phyloP scores from a whole-genome alignment of 1,139 yeast species.

The Blastobotrys capitulatus region DNA sequence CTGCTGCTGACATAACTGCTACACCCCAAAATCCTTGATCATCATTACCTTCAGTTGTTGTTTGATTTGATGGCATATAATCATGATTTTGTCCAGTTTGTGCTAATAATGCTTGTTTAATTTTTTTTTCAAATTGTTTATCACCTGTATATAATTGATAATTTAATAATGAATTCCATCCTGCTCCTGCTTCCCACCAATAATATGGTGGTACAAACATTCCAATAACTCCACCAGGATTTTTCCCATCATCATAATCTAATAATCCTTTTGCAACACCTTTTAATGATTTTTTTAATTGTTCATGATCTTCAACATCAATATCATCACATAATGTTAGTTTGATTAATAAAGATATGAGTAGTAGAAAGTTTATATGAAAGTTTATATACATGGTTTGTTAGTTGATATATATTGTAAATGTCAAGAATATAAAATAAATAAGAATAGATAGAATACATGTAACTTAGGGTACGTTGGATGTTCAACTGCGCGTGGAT shows the following conservation, averaged over 20 bases:
- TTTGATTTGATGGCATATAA: constrained; percentile 83
- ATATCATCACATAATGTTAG: neutral
- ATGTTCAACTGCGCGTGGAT: no score
- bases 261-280: constrained; percentile 3
- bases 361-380: no score
- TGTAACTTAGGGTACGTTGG: no score
- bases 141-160: constrained; percentile 68
- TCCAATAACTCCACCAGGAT: constrained; percentile 48
- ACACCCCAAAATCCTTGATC: constrained; percentile 98
- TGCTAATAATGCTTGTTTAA: constrained; percentile 59
- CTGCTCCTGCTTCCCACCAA: constrained; percentile 99
- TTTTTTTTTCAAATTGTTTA: constrained; percentile 54
- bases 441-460: no score
- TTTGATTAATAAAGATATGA: no score
- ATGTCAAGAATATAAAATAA: no score
- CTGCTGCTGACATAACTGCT: constrained; percentile 87
- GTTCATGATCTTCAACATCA: constrained; percentile 15
- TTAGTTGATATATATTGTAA: no score
- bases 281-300: constrained; percentile 48
- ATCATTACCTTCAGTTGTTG: constrained; percentile 96
- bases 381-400: no score
- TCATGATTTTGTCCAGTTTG: constrained; percentile 75
- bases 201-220: constrained; percentile 83
- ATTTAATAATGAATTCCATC: constrained; percentile 83
- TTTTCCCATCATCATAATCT: constrained; percentile 3